phyloP scores from a whole-genome alignment of 345 rosid species.

The Physaria fendleri region DNA sequence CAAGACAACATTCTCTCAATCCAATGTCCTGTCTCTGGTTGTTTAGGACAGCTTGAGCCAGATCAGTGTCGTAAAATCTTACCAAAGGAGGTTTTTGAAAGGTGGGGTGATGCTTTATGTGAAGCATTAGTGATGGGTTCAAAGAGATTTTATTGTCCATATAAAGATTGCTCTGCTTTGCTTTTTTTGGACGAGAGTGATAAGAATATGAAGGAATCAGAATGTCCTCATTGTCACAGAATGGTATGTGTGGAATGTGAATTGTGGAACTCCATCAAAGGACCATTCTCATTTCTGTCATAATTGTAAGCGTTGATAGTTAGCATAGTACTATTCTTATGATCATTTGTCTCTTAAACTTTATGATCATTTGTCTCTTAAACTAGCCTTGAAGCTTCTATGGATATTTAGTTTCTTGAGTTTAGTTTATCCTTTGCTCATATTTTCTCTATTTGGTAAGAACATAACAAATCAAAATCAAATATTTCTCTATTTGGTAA shows the following conservation, averaged over 20 bases:
- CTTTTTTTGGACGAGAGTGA: constrained; percentile 31
- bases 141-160: constrained; percentile 37
- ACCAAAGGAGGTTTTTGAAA: constrained; percentile 11
- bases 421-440: too few relatives aligned
- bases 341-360: not conserved
- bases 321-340: not conserved
- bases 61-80: constrained; percentile 18
- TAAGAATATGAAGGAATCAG: constrained; percentile 20
- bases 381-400: too few relatives aligned
- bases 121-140: constrained; percentile 37
- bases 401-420: too few relatives aligned
- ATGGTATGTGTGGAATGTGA: constrained; percentile 42
- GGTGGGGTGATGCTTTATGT: constrained; percentile 37
- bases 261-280: constrained; percentile 20
- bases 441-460: too few relatives aligned
- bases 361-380: too few relatives aligned
- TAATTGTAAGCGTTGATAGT: constrained; percentile 4
- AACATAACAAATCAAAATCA: too few relatives aligned
- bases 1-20: constrained; percentile 22
- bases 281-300: constrained; percentile 8
- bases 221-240: constrained; percentile 45
- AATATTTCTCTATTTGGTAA: too few relatives aligned
- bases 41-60: constrained; percentile 7
- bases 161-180: constrained; percentile 41
- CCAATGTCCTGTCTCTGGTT: constrained; percentile 23